These are phyloP conservation scores for Alternaria sp. DNA, from an alignment of 2,329 filamentous ascomycete genomes.

Conservation along the genomic window DNA sequence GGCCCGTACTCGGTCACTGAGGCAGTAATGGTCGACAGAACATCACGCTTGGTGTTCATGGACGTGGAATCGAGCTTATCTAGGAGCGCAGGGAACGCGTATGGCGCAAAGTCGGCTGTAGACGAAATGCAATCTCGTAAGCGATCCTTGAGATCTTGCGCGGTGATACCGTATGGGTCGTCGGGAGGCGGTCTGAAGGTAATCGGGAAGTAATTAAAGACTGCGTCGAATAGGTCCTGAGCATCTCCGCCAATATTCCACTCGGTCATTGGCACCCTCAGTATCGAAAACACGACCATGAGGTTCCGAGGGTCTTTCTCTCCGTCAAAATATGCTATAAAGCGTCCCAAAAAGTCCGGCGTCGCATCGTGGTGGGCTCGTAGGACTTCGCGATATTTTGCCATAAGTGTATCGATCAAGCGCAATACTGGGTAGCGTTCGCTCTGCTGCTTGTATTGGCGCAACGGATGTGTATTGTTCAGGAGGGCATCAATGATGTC, in stretches of 20 bases:
- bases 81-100: conserved; percentile 71
- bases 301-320: conserved; percentile 75
- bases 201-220: conserved; percentile 77
- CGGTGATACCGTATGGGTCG: conserved; percentile 74
- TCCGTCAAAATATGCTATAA: conserved; percentile 71
- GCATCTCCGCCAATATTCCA: conserved; percentile 69
- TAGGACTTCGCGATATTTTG: conserved; percentile 59
- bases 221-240: conserved; percentile 68
- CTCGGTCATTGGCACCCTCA: conserved; percentile 72
- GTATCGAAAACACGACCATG: conserved; percentile 74
- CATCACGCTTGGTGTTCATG: conserved; percentile 73
- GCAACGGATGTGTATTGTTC: conserved; percentile 65
- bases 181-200: conserved; percentile 74
- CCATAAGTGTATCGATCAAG: conserved; percentile 68
- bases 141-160: conserved; percentile 71
- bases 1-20: conserved; percentile 68
- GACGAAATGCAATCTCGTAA: conserved; percentile 70
- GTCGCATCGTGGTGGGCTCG: conserved; percentile 60
- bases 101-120: conserved; percentile 69
- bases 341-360: conserved; percentile 65
- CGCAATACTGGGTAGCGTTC: conserved; percentile 68
- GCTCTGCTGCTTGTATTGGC: conserved; percentile 68
- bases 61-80: conserved; percentile 76
- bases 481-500: conserved; percentile 61
- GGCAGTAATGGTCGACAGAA: conserved; percentile 68